A percentile compares a stretch with the other conserved stretches of the same genome.
Conservation (phyloP, 495 filamentous ascomycete species). For the Penicillium odoratum region DNA sequence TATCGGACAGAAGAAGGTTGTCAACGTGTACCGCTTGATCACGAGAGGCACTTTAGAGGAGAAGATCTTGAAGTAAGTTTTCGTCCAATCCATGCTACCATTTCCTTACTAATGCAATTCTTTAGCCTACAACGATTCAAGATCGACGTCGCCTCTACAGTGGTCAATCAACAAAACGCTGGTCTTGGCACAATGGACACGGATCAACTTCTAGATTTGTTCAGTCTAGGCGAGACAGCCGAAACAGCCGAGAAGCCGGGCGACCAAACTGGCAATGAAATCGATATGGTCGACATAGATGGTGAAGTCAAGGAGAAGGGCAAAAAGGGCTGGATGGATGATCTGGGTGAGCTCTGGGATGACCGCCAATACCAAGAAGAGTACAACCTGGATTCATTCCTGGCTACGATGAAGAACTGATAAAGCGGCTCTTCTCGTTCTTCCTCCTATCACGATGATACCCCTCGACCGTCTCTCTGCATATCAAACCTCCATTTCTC, state of each 20-base stretch:
- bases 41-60: slow-evolving; percentile 95
- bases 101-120: slow-evolving; percentile 23
- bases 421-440: not conserved
- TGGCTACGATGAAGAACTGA: slow-evolving; percentile 78
- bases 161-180: slow-evolving; percentile 98
- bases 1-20: slow-evolving; percentile 99
- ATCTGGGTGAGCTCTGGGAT: slow-evolving; percentile 94
- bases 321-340: slow-evolving; percentile 93
- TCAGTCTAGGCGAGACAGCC: slow-evolving; percentile 83
- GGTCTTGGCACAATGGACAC: slow-evolving; percentile 96
- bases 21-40: slow-evolving; percentile 97
- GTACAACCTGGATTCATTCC: slow-evolving; percentile 89
- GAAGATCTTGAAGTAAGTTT: slow-evolving; percentile 86
- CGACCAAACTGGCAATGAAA: slow-evolving; percentile 60
- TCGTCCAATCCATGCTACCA: not conserved
- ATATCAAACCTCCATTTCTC: not conserved
- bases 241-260: slow-evolving; percentile 65
- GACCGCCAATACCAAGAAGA: slow-evolving; percentile 95
- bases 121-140: slow-evolving; percentile 95
- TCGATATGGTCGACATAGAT: slow-evolving; percentile 91
- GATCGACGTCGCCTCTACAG: slow-evolving; percentile 95
- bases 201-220: slow-evolving; percentile 94
- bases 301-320: slow-evolving; percentile 93
- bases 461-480: not conserved
- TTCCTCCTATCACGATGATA: slow-evolving; percentile 1